phyloP scores from a whole-genome alignment of 441 rosid species.

The Adansonia rubrostipa region DNA sequence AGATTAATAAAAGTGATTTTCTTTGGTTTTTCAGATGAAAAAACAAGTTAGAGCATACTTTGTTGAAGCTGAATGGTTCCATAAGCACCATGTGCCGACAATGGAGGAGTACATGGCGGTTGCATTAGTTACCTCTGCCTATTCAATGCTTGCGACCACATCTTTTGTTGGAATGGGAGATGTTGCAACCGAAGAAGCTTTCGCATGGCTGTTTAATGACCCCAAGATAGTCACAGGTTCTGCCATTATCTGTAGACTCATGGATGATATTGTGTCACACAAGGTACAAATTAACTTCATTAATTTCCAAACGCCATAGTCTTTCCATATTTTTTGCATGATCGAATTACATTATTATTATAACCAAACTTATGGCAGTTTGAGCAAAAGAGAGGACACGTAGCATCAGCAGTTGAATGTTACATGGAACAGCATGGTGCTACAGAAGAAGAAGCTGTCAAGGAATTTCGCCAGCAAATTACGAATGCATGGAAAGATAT shows the following conservation, averaged over 20 bases:
- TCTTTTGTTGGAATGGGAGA: too few relatives aligned
- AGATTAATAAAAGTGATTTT: too few relatives aligned
- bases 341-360: too few relatives aligned
- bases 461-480: constrained; percentile 26
- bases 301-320: neutral
- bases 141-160: neutral
- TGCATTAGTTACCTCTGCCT: neutral
- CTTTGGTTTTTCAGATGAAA: constrained; percentile 24
- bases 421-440: constrained; percentile 34
- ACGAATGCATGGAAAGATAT: constrained; percentile 41
- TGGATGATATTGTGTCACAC: constrained; percentile 42
- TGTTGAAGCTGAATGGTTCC: constrained; percentile 32
- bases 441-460: constrained; percentile 24
- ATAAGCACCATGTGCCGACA: constrained; percentile 19
- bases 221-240: constrained; percentile 39
- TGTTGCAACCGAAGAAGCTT: too few relatives aligned
- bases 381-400: constrained; percentile 35
- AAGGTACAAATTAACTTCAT: constrained; percentile 26
- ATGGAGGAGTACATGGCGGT: constrained; percentile 30
- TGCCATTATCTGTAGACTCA: constrained; percentile 27
- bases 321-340: too few relatives aligned
- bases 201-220: neutral
- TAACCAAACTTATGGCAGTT: neutral
- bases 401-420: constrained; percentile 30
- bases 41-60: constrained; percentile 25